Evolutionary conservation across 2,329 filamentous ascomycete species (phyloP), one percentile per base, ranked within the genome.

Genomic region (Talaromyces sp.): DNA sequence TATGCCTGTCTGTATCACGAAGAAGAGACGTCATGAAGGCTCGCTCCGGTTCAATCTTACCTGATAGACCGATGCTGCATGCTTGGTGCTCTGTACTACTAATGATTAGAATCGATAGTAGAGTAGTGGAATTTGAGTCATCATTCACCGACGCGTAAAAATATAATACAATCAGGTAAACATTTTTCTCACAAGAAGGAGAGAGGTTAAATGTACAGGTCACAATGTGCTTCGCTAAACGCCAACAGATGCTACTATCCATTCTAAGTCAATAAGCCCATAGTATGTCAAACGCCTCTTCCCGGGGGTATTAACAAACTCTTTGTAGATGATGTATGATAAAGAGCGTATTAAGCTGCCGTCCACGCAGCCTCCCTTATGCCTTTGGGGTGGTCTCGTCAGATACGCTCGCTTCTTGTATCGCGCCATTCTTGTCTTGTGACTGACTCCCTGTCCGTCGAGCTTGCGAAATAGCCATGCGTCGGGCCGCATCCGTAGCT

Each of bases 401-500:
- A 50, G 50, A 23, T 2, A 46, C 25, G 6, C 18, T 42, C 11
- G 48, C 50, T 39, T 63, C 57, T 12, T 39, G 21, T 21, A 40
- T 28, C 8, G 44, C 39, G 40, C n/a, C 46, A 23, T 18, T 21
- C 21, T 60, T 63, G 16, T 44, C 59, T 14, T 57, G 48, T 23
- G 37, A 31, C 18, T 52, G 46, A 28, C 37, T 23, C 33, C 50
- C 37, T 31, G 52, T 39, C n/a, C 56, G 48, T 28, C 59, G 40
- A 35, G 46, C 46, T 57, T 60, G 62, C n/a, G 52, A 23, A 23
- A 31, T 46, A 6, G 50, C 50, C 28, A 55, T 37, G 31, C 55
- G 63, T n/a, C 63, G 63, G 56, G 63, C 59, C 21, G 39, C 62
- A 56, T 62, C 63, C 5, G 66, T 58, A 31, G 68, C 64, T 4